Evolutionary conservation across 495 filamentous ascomycete species (phyloP), one percentile per base, ranked within the genome.

Genomic region (Penicillium paradoxum): DNA sequence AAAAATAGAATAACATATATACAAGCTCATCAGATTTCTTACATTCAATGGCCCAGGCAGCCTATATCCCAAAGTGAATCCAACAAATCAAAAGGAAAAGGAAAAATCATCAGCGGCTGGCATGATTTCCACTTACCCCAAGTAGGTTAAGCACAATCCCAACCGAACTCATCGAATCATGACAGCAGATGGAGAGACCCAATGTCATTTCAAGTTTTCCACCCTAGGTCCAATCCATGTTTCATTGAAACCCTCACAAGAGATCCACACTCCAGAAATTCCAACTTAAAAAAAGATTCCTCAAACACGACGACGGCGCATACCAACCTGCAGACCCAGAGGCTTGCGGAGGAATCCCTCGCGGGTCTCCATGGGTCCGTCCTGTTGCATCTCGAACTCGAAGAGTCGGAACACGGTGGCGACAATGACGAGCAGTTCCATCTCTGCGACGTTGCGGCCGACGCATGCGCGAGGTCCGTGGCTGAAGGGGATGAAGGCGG

Each of bases 321-420:
- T 75, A 30, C 84, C 91, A 53, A 95, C 85, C 50, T 78, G 68
- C 69, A 91, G 71, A 15, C 79, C 84, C 44, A 95, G 60, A 11
- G 91, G 91, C 80, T 96, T 96, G 64, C 90, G 77, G 72, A 96
- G 73, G 71, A 96, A 96, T 0, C 91, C 91, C 74, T 96, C 91
- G 38, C 85, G 73, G 0, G 88, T 93, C 66, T 89, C 78, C 83
- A 95, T 79, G 24, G 69, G 71, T 4, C 80, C 79, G 4, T 72
- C 65, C 74, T 93, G 87, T 58, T 84, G 67, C 38, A 92, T 64
- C 58, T 81, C 75, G 60, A 92, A 90, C 24, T 89, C 83, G 63
- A 88, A 96, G 48, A 87, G 68, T 24, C 83, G 68, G 65, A 87
- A 88, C 63, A 91, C 87, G 14, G 87, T 89, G 3, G 79, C 80